Evolutionary conservation across 805 yeast genomes (phyloP), one percentile per base, ranked within the genome.

Genomic region (Cyberlindnera americana): DNA sequence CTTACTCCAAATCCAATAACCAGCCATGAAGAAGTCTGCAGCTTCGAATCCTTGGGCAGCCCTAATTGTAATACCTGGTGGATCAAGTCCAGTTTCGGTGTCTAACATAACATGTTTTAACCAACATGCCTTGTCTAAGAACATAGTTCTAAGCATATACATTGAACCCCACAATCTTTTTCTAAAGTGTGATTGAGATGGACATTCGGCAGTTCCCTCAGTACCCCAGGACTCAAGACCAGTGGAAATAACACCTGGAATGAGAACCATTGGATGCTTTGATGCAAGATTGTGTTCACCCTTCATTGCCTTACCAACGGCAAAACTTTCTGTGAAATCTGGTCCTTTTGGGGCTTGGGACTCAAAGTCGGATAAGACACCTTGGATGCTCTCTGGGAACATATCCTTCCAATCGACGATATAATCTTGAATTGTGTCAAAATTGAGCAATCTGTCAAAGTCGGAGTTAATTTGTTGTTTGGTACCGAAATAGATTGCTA

Each of bases 1-100:
- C 59, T 93, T 93, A 59, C 87, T 88, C 99, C 99, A 93, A 54
- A 93, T 87, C 99, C 99, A 93, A 61, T 93, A 93, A 0, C 99
- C 99, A 4, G 97, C 86, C 62, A 93, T 80, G 56, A 93, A 93
- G 62, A 88, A 93, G 63, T 93, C 99, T 1, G 96, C 93, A 1
- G 96, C 93, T 53, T 90, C 97, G 60, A 93, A 86, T 0, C 99
- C 99, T 59, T 86, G 95, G 1, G 96, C 91, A 0, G 98, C 95
- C 41, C 99, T 69, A 19, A 93, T 58, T 51, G 72, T 83, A 51
- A 86, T 74, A 38, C 84, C 75, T 1, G 84, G 83, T 1, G 99
- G 99, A 59, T 93, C 99, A 19, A 93, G 65, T 0, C 99, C 99
- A 0, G 98, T 93, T 41, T 78, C 80, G 0, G 89, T 81, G 60